Percentiles rank a stretch among this genome's conserved stretches.
Evolutionary conservation across 2,329 filamentous ascomycete genomes (phyloP).

Genomic region (Calonectria pseudoreteaudii): DNA sequence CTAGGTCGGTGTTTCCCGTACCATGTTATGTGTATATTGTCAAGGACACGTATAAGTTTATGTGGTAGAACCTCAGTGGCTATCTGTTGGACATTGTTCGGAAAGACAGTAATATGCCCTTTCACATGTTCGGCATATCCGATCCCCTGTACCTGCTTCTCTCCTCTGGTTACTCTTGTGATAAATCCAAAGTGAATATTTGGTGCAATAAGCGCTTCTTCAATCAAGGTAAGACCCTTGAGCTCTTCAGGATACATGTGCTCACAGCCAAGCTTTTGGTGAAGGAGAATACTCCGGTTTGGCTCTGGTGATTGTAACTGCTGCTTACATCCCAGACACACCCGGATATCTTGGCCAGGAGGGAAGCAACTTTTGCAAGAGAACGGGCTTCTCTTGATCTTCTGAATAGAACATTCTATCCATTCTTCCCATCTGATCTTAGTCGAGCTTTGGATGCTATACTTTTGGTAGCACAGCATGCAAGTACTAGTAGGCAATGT

Average conservation of each 20-base stretch:
- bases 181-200: constrained; percentile 14
- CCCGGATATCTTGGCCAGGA: too few relatives aligned
- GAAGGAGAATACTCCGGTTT: background rate
- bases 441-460: too few relatives aligned
- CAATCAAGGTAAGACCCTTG: constrained; percentile 7
- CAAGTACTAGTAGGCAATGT: too few relatives aligned
- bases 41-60: background rate
- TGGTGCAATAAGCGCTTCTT: constrained; percentile 11
- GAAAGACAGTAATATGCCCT: constrained; percentile 15
- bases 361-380: too few relatives aligned
- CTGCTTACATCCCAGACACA: background rate
- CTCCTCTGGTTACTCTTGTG: background rate
- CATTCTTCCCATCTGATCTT: too few relatives aligned
- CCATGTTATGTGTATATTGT: background rate
- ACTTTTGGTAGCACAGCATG: too few relatives aligned
- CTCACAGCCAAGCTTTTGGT: constrained; percentile 16
- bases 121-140: background rate
- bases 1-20: background rate
- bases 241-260: constrained; percentile 11
- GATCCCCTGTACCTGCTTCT: background rate
- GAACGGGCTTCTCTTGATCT: too few relatives aligned
- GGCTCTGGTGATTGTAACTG: background rate
- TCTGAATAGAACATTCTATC: too few relatives aligned
- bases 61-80: constrained; percentile 12
- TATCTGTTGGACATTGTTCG: constrained; percentile 14